phyloP scores from a whole-genome alignment of 2,329 filamentous ascomycete species.

The Colletotrichum australisinense region DNA sequence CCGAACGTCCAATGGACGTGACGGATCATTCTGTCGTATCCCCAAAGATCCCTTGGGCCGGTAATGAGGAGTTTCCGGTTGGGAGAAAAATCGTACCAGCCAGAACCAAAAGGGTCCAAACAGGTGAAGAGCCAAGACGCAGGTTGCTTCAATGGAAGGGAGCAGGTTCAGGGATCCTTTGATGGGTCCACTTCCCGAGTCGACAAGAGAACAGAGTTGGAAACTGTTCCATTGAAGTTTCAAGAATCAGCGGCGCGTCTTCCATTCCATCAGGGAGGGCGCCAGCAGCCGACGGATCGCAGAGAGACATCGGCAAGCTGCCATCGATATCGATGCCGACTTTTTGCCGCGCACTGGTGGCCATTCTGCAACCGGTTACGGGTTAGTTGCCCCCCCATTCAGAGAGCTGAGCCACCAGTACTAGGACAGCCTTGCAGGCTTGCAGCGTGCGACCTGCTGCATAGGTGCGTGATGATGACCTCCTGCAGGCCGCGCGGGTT shows the following conservation, averaged over 20 bases:
- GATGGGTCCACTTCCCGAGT: constrained; percentile 26
- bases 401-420: not conserved
- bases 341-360: constrained; percentile 1
- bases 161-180: constrained; percentile 30
- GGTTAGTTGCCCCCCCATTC: not conserved
- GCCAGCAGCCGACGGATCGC: constrained; percentile 16
- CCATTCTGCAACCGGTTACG: not conserved
- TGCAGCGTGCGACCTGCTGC: constrained; percentile 9
- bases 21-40: constrained; percentile 13
- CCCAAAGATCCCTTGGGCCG: not conserved
- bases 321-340: constrained; percentile 20
- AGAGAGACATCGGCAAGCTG: constrained; percentile 21
- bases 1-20: constrained; percentile 3
- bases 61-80: constrained; percentile 24
- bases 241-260: constrained; percentile 27
- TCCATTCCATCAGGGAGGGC: not conserved
- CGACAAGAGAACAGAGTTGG: constrained; percentile 25
- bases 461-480: constrained; percentile 26
- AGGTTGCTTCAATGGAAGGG: constrained; percentile 5
- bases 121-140: constrained; percentile 16
- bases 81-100: constrained; percentile 28
- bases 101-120: constrained; percentile 13
- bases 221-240: constrained; percentile 36
- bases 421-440: constrained; percentile 19
- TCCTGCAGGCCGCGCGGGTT: constrained; percentile 26